Conservation (phyloP, 179 eudicot genomes). For the Dionaea muscipula region DNA sequence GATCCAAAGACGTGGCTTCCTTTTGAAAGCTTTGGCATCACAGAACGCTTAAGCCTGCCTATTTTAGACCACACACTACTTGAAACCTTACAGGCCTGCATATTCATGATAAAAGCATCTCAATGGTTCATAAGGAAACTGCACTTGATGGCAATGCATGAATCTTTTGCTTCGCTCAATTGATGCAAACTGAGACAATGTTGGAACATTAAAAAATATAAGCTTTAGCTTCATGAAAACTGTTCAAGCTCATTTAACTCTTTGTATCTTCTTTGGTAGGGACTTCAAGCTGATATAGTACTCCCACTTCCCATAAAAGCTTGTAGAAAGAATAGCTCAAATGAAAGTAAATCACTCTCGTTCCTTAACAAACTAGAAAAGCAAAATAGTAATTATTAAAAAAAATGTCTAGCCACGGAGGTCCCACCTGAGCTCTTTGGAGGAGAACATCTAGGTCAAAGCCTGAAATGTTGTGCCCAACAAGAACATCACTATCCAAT, state of each 20-base stretch:
- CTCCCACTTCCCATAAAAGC: too few species aligned
- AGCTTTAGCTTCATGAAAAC: too few species aligned
- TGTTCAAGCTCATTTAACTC: not conserved
- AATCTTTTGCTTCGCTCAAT: too few species aligned
- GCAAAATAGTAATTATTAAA: too few species aligned
- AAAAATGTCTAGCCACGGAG: not conserved
- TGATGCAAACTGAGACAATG: too few species aligned
- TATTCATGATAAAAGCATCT: constrained; percentile 3
- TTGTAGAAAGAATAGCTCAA: too few species aligned
- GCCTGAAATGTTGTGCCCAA: constrained; percentile 97
- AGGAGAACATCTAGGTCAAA: constrained; percentile 91
- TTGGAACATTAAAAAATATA: too few species aligned
- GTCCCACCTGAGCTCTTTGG: constrained; percentile 76
- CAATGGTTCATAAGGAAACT: not conserved
- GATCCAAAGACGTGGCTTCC: constrained; percentile 69
- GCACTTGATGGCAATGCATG: too few species aligned
- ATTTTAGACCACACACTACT: constrained; percentile 81
- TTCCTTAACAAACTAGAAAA: too few species aligned
- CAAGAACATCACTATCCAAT: constrained; percentile 82
- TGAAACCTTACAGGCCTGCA: constrained; percentile 74
- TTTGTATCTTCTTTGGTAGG: not conserved
- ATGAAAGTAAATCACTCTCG: too few species aligned
- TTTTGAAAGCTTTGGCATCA: constrained; percentile 72
- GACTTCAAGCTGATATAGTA: not conserved
- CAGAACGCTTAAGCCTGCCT: constrained; percentile 83